Percentiles rank a stretch among this genome's conserved stretches.
phyloP scores from a whole-genome alignment of 2,329 filamentous ascomycete genomes.

The Sphaceloma murrayae region DNA sequence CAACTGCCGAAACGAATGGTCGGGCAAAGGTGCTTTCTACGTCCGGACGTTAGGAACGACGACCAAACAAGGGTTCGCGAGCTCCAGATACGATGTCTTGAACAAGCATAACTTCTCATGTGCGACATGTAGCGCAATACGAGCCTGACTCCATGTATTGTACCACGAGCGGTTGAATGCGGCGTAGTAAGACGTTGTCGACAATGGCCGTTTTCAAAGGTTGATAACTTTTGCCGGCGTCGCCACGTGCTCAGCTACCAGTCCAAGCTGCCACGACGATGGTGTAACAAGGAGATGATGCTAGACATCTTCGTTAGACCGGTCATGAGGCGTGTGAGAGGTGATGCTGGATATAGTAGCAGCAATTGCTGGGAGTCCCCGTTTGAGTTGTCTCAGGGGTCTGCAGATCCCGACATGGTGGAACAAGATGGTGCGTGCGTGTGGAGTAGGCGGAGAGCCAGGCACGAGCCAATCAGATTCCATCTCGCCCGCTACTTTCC shows the following conservation, averaged over 20 bases:
- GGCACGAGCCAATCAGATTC: slow-evolving; percentile 15
- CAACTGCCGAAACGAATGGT: too few species aligned
- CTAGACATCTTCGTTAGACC: slow-evolving; percentile 9
- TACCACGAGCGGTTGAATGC: too few species aligned
- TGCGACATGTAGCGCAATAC: too few species aligned
- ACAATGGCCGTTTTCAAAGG: slow-evolving; percentile 1
- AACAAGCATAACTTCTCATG: not conserved
- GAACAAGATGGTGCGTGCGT: not conserved
- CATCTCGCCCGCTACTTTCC: too few species aligned
- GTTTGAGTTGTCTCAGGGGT: slow-evolving; percentile 12
- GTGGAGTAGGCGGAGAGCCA: not conserved
- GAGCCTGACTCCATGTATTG: too few species aligned
- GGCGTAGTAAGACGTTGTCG: not conserved
- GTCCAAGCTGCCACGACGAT: not conserved
- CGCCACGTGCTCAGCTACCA: not conserved
- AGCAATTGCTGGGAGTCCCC: slow-evolving; percentile 1
- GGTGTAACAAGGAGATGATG: slow-evolving; percentile 1
- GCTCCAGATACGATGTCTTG: not conserved
- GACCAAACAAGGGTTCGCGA: not conserved
- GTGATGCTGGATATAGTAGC: not conserved
- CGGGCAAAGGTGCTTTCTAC: too few species aligned
- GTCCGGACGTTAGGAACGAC: too few species aligned
- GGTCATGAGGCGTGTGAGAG: not conserved
- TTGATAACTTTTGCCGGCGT: slow-evolving; percentile 2
- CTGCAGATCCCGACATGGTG: not conserved